These are phyloP conservation scores for Pyronema omphalodes DNA, from an alignment of 495 filamentous ascomycete genomes.

Conservation along the genomic window DNA sequence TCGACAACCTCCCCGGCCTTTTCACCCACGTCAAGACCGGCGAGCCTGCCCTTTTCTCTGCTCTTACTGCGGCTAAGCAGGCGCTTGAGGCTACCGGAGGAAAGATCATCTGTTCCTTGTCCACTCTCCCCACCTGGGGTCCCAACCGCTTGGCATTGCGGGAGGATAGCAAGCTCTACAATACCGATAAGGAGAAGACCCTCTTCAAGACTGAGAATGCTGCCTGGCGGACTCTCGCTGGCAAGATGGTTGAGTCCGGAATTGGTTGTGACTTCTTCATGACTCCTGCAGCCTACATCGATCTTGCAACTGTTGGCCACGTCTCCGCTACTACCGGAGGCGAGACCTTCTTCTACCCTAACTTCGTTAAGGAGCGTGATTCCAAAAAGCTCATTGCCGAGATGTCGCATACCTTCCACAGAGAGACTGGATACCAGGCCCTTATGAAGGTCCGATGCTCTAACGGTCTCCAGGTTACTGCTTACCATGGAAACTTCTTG, in stretches of 20 bases:
- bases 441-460: slow-evolving; percentile 98
- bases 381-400: slow-evolving; percentile 67
- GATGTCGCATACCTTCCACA: slow-evolving; percentile 67
- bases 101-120: slow-evolving; percentile 75
- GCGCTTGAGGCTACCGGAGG: slow-evolving; percentile 74
- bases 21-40: slow-evolving; percentile 76
- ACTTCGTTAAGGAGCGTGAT: slow-evolving; percentile 77
- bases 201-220: slow-evolving; percentile 79
- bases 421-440: slow-evolving; percentile 89
- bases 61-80: slow-evolving; percentile 60
- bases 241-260: slow-evolving; percentile 74
- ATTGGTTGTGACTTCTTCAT: slow-evolving; percentile 89
- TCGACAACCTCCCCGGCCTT: slow-evolving; percentile 59
- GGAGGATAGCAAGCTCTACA: slow-evolving; percentile 72
- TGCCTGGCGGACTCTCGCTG: slow-evolving; percentile 61
- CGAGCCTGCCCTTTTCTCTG: slow-evolving; percentile 69
- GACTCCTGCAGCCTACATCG: slow-evolving; percentile 76
- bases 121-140: slow-evolving; percentile 73
- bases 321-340: slow-evolving; percentile 67
- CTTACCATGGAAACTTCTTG: slow-evolving; percentile 88
- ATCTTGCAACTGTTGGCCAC: slow-evolving; percentile 82
- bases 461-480: slow-evolving; percentile 82
- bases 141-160: slow-evolving; percentile 66
- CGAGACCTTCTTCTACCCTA: slow-evolving; percentile 89
- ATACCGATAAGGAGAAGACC: slow-evolving; percentile 79